Conservation (phyloP, 176 grass and related monocot species). For the Oryza meridionalis region DNA sequence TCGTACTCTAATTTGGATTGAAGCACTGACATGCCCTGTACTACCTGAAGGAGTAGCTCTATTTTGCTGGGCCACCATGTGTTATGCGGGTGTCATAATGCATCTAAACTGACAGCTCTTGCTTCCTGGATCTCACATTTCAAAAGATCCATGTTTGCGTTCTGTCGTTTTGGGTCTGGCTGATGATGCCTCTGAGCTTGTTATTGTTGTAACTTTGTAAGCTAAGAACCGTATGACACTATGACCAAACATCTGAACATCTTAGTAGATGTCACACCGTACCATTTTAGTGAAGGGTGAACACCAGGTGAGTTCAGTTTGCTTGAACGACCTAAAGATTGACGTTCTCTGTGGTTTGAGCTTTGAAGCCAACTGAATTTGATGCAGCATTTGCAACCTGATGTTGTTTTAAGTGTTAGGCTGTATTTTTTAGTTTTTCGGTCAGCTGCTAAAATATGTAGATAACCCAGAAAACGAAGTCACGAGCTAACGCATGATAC, state of each 20-base stretch:
- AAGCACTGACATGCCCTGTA: constrained; percentile 3
- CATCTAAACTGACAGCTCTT: constrained; percentile 19
- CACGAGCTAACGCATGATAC: not conserved
- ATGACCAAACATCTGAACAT: constrained; percentile 3
- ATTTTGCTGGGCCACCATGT: not conserved
- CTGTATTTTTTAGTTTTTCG: not conserved
- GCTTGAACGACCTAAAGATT: not conserved
- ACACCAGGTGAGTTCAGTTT: constrained; percentile 28
- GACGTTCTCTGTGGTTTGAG: not conserved
- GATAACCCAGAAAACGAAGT: not conserved
- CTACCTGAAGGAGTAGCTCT: constrained; percentile 26
- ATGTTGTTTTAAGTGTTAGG: not conserved
- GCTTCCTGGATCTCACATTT: constrained; percentile 13
- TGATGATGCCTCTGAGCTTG: constrained; percentile 16
- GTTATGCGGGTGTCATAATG: not conserved
- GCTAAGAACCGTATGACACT: constrained; percentile 6
- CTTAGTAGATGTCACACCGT: constrained; percentile 40
- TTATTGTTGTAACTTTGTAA: constrained; percentile 35
- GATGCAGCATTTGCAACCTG: not conserved
- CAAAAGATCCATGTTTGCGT: constrained; percentile 35
- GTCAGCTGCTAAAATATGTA: not conserved
- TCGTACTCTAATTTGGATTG: constrained; percentile 54
- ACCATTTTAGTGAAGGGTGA: constrained; percentile 31
- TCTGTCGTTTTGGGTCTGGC: constrained; percentile 38
- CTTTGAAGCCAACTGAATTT: not conserved